phyloP scores from a whole-genome alignment of 805 yeast species.

The Jamesozyma rosinii region DNA sequence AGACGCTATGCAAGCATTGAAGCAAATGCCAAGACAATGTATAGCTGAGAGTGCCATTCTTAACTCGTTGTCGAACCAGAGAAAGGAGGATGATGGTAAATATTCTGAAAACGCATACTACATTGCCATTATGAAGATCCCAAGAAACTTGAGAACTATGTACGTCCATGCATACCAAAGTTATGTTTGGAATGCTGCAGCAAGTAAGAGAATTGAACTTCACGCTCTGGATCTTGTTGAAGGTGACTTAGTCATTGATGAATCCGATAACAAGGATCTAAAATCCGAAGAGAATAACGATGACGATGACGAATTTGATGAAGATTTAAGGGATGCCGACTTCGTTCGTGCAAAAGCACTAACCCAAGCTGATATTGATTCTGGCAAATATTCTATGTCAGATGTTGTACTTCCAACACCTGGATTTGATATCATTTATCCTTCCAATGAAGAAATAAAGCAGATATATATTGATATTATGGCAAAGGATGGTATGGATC shows the following conservation, averaged over 20 bases:
- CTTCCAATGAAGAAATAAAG: conserved; percentile 51
- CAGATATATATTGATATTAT: conserved; percentile 61
- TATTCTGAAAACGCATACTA: conserved; percentile 52
- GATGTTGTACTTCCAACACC: conserved; percentile 95
- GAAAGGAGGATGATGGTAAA: conserved; percentile 37
- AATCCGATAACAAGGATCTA: conserved; percentile 15
- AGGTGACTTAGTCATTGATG: conserved; percentile 66
- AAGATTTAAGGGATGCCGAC: conserved; percentile 53
- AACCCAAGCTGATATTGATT: conserved; percentile 60
- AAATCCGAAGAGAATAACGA: conserved; percentile 18
- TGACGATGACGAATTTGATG: conserved; percentile 50
- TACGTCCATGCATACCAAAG: conserved; percentile 97
- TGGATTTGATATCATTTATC: conserved; percentile 86
- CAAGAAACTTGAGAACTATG: conserved; percentile 86
- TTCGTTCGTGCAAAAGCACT: conserved; percentile 64
- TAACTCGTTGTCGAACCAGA: conserved; percentile 46
- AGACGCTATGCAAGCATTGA: conserved; percentile 56
- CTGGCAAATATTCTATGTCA: conserved; percentile 52
- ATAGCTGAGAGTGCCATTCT: conserved; percentile 75
- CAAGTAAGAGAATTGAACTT: conserved; percentile 61
- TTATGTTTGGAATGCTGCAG: conserved; percentile 85
- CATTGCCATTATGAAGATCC: conserved; percentile 77
- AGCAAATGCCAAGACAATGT: conserved; percentile 78
- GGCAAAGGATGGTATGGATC: conserved; percentile 76
- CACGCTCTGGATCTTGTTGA: conserved; percentile 62